Percentiles rank a stretch among this genome's conserved stretches.
These are phyloP conservation scores for Exophiala viscosa DNA, from an alignment of 2,329 filamentous ascomycete genomes.

Conservation along the genomic window DNA sequence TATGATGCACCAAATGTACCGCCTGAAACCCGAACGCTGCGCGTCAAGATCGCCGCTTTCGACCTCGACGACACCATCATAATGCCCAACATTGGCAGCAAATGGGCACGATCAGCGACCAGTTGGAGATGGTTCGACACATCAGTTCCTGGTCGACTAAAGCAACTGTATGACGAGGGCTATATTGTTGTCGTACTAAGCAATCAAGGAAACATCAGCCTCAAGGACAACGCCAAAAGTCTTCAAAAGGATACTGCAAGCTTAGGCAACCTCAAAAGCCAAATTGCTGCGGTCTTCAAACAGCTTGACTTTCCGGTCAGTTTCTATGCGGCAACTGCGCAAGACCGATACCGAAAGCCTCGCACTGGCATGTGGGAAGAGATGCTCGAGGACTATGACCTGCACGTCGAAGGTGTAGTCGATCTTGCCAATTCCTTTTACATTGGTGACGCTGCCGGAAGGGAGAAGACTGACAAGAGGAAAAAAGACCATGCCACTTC, in stretches of 20 bases:
- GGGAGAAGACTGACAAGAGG: conserved; percentile 41
- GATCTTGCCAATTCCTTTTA: conserved; percentile 73
- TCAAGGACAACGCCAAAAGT: conserved; percentile 69
- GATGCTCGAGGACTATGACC: conserved; percentile 58
- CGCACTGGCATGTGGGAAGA: conserved; percentile 82
- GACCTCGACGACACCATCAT: conserved; percentile 80
- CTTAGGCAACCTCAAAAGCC: conserved; percentile 76
- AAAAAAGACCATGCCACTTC: conserved; percentile 58
- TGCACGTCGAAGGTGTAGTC: conserved; percentile 55
- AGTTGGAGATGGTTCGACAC: conserved; percentile 96
- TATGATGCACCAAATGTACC: conserved; percentile 42
- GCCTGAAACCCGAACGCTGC: conserved; percentile 8
- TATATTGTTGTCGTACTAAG: conserved; percentile 75
- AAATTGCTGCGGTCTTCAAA: conserved; percentile 65
- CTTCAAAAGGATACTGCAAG: conserved; percentile 66
- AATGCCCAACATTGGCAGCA: conserved; percentile 72
- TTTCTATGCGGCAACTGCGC: conserved; percentile 80
- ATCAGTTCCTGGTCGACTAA: conserved; percentile 64
- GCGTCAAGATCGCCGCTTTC: conserved; percentile 42
- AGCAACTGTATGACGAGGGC: conserved; percentile 67
- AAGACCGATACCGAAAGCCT: conserved; percentile 82
- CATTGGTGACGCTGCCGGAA: conserved; percentile 76
- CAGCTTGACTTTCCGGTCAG: conserved; percentile 71
- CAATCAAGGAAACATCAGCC: conserved; percentile 79
- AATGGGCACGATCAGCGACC: conserved; percentile 62